Evolutionary conservation across 768 basidiomycete species (phyloP), one percentile per base, ranked within the genome.

Genomic region (Rhodotorula toruloides): DNA sequence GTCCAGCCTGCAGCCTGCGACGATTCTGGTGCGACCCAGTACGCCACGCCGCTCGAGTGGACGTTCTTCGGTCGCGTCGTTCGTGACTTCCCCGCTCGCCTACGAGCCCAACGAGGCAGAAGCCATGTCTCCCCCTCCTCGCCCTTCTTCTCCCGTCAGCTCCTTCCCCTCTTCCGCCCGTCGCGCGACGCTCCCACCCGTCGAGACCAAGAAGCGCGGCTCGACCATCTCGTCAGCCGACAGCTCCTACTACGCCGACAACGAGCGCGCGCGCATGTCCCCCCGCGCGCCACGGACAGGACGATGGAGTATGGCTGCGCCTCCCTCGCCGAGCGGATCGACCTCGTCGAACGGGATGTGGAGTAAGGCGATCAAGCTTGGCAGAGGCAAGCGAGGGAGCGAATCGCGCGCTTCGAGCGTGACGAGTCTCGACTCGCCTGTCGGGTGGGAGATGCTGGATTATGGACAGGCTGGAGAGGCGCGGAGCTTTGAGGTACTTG

Each of bases 211-310:
- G 50, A 60, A 43, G 50, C 59, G 59, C 39, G 42, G 49, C 40
- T 52, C 59, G 50, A 44, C 49, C 17, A 36, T 32, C 49, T 34
- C 59, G 21, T 61, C 59, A 8, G 10, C 50, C 7, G 46, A 44
- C 14, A 60, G 61, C 50, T 46, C 32, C 47, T 67, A 67, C 44
- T 32, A 58, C 52, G 65, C 55, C 27, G 65, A 67, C 31, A 61
- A 46, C 22, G 65, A 67, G 40, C 54, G 60, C 19, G 12, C 49
- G 50, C 29, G 49, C 12, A 0, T 43, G 2, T 60, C 59, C 22
- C 58, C 58, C 2, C 37, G 21, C 11, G 19, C 47, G 21, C 21
- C 11, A 10, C 17, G 39, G 1, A 25, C 8, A 3, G n/a, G n/a
- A n/a, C n/a, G n/a, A n/a, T n/a, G n/a, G n/a, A n/a, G n/a, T n/a